Base-by-base conservation (phyloP, 164 flowering plant genomes). In the Magnolia sinica region DNA sequence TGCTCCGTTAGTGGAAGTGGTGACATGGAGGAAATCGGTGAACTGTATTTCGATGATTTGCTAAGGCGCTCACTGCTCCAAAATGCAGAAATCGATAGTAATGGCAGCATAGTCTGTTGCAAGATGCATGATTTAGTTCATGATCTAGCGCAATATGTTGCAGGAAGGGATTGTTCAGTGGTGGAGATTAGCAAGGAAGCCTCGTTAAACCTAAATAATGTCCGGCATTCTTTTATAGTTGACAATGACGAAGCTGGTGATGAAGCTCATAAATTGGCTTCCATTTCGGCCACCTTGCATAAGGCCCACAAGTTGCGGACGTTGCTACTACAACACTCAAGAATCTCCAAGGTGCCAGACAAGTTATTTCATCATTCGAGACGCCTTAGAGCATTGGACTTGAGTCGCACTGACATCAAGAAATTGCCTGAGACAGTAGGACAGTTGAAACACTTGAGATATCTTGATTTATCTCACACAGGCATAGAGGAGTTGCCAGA, bases 1-100 rank as follows among this genome's bases (percentile, higher is more conserved):
- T 24, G 18, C 14, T 31, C 68, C 4, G 22, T 27, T 27, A 27
- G 68, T 37, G 73, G 58, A 45, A 49, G 4, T 8, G 73, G 18
- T 14, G 23, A n/a, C 13, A 37, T 78, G n/a, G 80, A 73, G 63
- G 80, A 78, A 50, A 73, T 78, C 8, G 76, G 80, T 6, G n/a
- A 18, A 19, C 50, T 72, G 11, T 77, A 68, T 74, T 73, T 73
- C 59, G 59, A 78, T 68, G 72, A 78, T 55, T 68, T 78, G 55
- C 20, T 73, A 52, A 11, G 45, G 65, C 65, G 76, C 24, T 78
- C 76, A 14, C 68, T 73, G 64, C 68, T 73, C 69, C 76, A 73
- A 51, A 9, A 51, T 6, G 27, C 18, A 22, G 4, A 65, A 4
- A 10, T 37, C 10, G 22, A 49, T 18, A 11, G 27, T 19, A 2